phyloP scores from a whole-genome alignment of 2,329 filamentous ascomycete species.

The Aspergillus pseudoglaucus region DNA sequence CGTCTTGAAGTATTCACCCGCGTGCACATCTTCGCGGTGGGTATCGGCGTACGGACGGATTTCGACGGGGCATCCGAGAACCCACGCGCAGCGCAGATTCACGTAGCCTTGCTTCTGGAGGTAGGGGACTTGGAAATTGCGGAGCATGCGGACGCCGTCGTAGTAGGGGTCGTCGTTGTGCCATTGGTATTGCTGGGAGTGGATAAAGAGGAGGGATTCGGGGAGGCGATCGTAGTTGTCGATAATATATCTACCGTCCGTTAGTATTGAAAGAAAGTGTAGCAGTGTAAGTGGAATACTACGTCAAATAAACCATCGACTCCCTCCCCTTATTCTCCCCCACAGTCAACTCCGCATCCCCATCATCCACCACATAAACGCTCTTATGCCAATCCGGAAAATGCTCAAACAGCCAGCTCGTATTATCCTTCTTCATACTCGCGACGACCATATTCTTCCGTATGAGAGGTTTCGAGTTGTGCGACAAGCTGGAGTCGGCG shows the following conservation, averaged over 20 bases:
- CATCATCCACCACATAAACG: conserved; percentile 51
- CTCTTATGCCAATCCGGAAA: conserved; percentile 46
- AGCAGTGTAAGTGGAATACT: conserved; percentile 8
- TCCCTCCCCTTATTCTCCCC: conserved; percentile 39
- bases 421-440: conserved; percentile 34
- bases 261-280: neutral
- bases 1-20: conserved; percentile 43
- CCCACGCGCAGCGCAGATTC: conserved; percentile 49
- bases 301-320: conserved; percentile 41
- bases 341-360: conserved; percentile 43
- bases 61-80: conserved; percentile 46
- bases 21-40: conserved; percentile 41
- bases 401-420: conserved; percentile 33
- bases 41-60: conserved; percentile 41
- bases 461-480: neutral
- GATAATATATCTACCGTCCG: conserved; percentile 33
- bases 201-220: conserved; percentile 37
- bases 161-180: conserved; percentile 50
- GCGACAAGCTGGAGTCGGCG: neutral
- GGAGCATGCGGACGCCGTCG: conserved; percentile 44
- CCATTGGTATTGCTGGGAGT: conserved; percentile 37
- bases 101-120: conserved; percentile 47
- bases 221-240: conserved; percentile 38
- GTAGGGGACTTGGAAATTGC: conserved; percentile 44
- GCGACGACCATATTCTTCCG: conserved; percentile 33